Base-by-base conservation (phyloP, 345 rosid genomes). In the Erysimum cheiranthoides region DNA sequence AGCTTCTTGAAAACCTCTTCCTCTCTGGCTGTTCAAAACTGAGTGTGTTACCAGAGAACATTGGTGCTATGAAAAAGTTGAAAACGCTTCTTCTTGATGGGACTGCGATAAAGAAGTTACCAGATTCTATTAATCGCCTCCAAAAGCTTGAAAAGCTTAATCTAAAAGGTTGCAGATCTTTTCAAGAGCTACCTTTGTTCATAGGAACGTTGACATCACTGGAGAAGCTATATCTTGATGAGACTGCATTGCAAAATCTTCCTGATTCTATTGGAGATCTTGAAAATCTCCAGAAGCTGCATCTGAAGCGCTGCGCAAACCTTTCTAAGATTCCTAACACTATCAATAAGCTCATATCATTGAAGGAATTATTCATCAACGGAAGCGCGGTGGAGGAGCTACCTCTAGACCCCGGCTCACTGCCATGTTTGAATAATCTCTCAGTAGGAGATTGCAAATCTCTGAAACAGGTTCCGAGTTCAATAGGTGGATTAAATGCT, bases 1-100 rank as follows among this genome's bases (percentile, higher is more conserved):
- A 73, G 67, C 0, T 2, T 53, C 82, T 79, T 51, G 71, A 73
- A 45, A 73, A 73, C 5, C 78, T 79, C 21, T 42, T 61, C 75
- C 78, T 79, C 30, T 79, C 82, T 45, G 82, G 82, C 57, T 73
- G 82, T 56, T 79, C 74, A 61, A 61, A 11, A 16, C 71, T 78
- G 25, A 68, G 61, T 51, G 74, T 66, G 34, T 61, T 78, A 46
- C 82, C 82, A 61, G 34, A 61, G 18, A 73, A 78, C 36, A 67
- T 78, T 9, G 82, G 82, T 54, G 60, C 10, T 16, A 66, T 78
- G 74, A 0, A 13, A 52, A 9, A 54, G 0, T 53, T 78, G 60
- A 62, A 67, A 73, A 61, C 68, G 78, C 82, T 78, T 42, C 74
- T 78, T 36, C 59, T 78, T 40, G 82, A 78, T 68, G 78, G 31